phyloP scores from a whole-genome alignment of 176 grass and related monocot genomes.

The Saccharum officinarum region DNA sequence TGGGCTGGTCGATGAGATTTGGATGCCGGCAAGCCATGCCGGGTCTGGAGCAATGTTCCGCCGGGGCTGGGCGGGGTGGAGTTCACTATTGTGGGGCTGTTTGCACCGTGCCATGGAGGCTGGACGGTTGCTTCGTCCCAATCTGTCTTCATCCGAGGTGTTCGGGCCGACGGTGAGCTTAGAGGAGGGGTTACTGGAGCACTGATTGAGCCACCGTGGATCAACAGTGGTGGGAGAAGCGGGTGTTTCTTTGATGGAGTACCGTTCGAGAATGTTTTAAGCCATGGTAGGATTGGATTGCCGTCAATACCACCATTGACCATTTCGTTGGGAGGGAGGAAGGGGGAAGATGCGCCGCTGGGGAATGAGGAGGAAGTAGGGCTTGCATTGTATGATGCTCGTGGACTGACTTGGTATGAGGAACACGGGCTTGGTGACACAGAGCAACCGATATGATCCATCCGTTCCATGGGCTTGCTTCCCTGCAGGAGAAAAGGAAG shows the following conservation, averaged over 20 bases:
- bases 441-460: slow-evolving; percentile 44
- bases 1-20: slow-evolving; percentile 59
- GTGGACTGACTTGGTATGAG: slow-evolving; percentile 64
- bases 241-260: slow-evolving; percentile 61
- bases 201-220: slow-evolving; percentile 73
- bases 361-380: slow-evolving; percentile 76
- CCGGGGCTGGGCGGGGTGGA: slow-evolving; percentile 70
- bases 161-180: slow-evolving; percentile 63
- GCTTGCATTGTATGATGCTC: slow-evolving; percentile 77
- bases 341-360: slow-evolving; percentile 61
- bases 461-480: slow-evolving; percentile 46
- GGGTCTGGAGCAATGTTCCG: slow-evolving; percentile 43
- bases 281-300: slow-evolving; percentile 67
- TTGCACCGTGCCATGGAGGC: slow-evolving; percentile 57
- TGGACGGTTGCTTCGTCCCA: slow-evolving; percentile 53
- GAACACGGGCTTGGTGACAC: slow-evolving; percentile 73
- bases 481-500: slow-evolving; percentile 32
- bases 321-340: slow-evolving; percentile 44
- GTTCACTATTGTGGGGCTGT: slow-evolving; percentile 70
- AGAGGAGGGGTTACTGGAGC: slow-evolving; percentile 92
- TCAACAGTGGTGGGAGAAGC: slow-evolving; percentile 61
- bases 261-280: slow-evolving; percentile 66
- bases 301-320: slow-evolving; percentile 41
- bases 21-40: slow-evolving; percentile 77
- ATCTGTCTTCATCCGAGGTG: slow-evolving; percentile 57